Percentiles rank a stretch among this genome's conserved stretches.
phyloP scores from a whole-genome alignment of 208 protist genomes.

The Trypanosoma boissoni region DNA sequence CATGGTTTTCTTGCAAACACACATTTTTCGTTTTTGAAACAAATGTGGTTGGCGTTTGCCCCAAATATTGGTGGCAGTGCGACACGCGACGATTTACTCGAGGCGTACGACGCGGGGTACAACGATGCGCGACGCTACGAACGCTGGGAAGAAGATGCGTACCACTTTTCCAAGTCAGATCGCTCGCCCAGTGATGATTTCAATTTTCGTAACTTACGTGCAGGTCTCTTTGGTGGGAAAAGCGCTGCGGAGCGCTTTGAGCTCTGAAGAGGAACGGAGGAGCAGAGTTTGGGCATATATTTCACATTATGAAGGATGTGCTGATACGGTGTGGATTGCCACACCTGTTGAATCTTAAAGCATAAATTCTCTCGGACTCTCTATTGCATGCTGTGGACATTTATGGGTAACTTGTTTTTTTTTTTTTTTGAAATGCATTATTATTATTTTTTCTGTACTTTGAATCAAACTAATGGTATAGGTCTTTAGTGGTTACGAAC shows the following conservation, averaged over 20 bases:
- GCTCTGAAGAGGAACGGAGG: conserved; percentile 49
- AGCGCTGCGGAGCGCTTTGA: conserved; percentile 65
- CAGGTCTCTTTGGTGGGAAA: conserved; percentile 75
- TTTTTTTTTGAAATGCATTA: background rate
- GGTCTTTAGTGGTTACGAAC: no score
- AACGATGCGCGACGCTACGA: conserved; percentile 85
- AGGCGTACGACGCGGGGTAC: conserved; percentile 85
- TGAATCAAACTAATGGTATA: background rate
- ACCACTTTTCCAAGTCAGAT: conserved; percentile 85
- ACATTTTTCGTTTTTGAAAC: conserved; percentile 69
- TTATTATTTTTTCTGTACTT: background rate
- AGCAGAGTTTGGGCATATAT: no score
- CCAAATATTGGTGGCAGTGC: conserved; percentile 49
- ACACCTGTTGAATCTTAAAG: no score
- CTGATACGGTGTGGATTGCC: no score
- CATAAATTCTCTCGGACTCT: no score
- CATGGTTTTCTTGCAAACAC: conserved; percentile 86
- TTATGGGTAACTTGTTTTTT: background rate
- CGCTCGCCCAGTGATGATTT: conserved; percentile 79
- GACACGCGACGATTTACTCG: conserved; percentile 57
- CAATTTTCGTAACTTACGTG: conserved; percentile 75
- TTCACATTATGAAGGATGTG: no score
- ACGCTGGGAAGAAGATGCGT: conserved; percentile 90
- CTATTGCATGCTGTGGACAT: no score
- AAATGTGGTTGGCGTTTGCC: conserved; percentile 68